phyloP scores from a whole-genome alignment of 208 protist species.

The Lotmaria passim region DNA sequence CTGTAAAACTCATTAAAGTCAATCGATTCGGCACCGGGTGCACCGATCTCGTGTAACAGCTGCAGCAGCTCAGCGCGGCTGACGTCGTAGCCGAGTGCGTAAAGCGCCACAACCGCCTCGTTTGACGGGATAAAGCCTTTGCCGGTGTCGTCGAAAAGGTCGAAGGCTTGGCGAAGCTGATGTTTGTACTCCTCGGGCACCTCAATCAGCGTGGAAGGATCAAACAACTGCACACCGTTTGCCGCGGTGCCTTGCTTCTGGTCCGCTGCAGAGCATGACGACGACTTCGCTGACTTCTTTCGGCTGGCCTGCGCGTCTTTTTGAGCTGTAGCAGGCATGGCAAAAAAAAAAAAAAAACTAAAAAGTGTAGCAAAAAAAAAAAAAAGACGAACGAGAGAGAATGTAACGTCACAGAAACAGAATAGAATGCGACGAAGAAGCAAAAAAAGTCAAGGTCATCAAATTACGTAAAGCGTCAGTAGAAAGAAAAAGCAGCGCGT shows the following conservation, averaged over 20 bases:
- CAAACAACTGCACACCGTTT: conserved; percentile 30
- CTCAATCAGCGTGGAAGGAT: conserved; percentile 50
- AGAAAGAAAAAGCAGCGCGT: too few species aligned
- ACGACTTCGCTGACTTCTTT: conserved; percentile 17
- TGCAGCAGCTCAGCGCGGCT: conserved; percentile 86
- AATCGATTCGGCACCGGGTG: conserved; percentile 59
- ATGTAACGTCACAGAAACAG: neutral
- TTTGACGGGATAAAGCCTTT: conserved; percentile 85
- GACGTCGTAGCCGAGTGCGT: conserved; percentile 95
- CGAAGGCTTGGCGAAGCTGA: conserved; percentile 94
- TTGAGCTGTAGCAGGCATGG: neutral
- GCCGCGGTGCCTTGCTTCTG: conserved; percentile 4
- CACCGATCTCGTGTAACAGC: conserved; percentile 80
- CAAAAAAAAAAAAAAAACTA: neutral
- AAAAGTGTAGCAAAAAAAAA: neutral
- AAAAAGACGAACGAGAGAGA: neutral
- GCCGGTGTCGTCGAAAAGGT: conserved; percentile 95
- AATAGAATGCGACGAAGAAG: neutral
- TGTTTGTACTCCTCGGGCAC: conserved; percentile 81
- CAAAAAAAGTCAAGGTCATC: too few species aligned
- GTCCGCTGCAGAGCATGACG: neutral
- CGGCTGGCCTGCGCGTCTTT: neutral
- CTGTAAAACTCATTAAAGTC: conserved; percentile 94
- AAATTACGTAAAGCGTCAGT: too few species aligned
- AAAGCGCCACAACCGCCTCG: conserved; percentile 93